Base-by-base conservation (phyloP, 768 basidiomycete species). In the Termitomyces sp. region DNA sequence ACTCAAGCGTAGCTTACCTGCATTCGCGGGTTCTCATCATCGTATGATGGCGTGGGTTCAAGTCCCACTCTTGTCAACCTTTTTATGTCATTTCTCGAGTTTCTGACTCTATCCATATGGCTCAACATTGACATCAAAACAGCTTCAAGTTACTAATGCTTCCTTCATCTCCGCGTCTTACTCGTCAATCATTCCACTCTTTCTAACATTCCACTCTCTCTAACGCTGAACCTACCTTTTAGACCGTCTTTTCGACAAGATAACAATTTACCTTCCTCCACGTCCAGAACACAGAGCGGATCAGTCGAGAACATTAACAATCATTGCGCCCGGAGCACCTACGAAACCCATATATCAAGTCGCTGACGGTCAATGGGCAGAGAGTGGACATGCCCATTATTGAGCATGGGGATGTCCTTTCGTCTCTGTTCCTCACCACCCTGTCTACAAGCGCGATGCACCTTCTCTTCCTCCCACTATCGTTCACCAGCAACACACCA, bases 311-410 rank as follows among this genome's bases (percentile, higher is more conserved):
- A 68, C 42, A 16, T 71, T 93, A 20, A 76, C 71, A 0, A 83
- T 93, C 58, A 65, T 66, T 0, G 82, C 90, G 0, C 56, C 69
- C 0, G 87, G 86, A 14, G 90, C 87, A 0, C 69, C 79, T 0
- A 74, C 73, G 2, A 82, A 80, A 33, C n/a, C 81, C 79, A 0
- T 92, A 86, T 64, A 73, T 94, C 56, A 79, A 80, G 53, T 79
- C 79, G 0, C 64, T 92, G 36, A 77, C 68, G 0, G 68, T 92
- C 16, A 80, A 92, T 61, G 87, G 85, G 0, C 63, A 64, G 4
- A 36, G 51, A 8, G 64, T 83, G 12, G 62, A 66, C 0, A 63
- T 59, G 3, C 85, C 87, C 0, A 64, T 87, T 38, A 78, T 92
- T 30, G 68, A 56, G 12, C 89, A 92, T 60, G 77, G 76, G n/a